Base-by-base conservation (phyloP, 225 moss, liverwort and hornwort genomes). In the Sphagnum contortum region DNA sequence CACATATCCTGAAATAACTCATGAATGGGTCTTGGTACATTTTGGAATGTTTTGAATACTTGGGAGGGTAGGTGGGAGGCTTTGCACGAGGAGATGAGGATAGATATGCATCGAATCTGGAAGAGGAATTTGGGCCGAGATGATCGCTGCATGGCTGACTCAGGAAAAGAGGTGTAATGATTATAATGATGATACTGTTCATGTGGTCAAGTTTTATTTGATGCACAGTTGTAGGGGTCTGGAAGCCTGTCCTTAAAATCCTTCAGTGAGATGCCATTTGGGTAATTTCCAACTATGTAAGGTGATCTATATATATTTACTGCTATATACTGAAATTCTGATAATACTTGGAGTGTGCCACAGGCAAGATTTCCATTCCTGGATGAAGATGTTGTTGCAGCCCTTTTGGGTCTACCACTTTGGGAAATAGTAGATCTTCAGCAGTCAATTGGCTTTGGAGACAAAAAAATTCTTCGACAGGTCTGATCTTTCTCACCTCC, bases 291-390 rank as follows among this genome's bases (percentile, higher is more conserved):
- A 29, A 29, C 29, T 29, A 29, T 29, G 29, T 29, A 29, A 29
- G 1, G 29, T 29, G 29, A 29, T 29, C 29, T 29, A 29, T 29
- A 29, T 0, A 1, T 29, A 29, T 29, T 29, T 29, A 29, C 29
- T 29, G 29, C 29, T 29, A 29, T 29, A 29, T 29, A 29, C 29
- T 29, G 29, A 29, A 29, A 29, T 29, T 29, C 29, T 29, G 29
- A 29, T 67, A 45, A 4, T 59, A 45, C 2, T 46, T 48, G 45
- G 54, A 29, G 50, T 44, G 9, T 66, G 59, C 9, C 65, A 29
- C 84, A 98, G 96, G 93, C 89, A 49, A 87, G 93, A 62, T 98
- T 98, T 75, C 96, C 96, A 7, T 98, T 90, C 72, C 85, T 98
- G 57, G 96, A 98, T 74, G 96, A 98, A 73, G 89, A 74, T 64